Base-by-base conservation (phyloP, 148 eudicot species). In the Fagopyrum tataricum region DNA sequence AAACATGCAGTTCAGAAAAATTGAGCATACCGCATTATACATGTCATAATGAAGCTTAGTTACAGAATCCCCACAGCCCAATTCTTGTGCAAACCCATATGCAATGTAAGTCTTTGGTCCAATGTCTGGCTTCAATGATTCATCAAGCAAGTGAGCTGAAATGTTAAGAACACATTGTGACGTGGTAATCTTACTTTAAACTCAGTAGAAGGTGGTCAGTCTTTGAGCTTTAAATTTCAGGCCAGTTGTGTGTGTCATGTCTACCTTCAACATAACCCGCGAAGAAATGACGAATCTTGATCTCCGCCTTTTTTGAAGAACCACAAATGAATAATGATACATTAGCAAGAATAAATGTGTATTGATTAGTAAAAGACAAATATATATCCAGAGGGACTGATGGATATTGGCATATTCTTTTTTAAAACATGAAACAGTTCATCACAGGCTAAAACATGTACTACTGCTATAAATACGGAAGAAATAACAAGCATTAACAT, bases 151-250 rank as follows among this genome's bases (percentile, higher is more conserved):
- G 59, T 80, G 81, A 20, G 90, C 26, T 31, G 90, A 89, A 72
- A 88, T 49, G 74, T 90, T 86, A 7, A 88, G 77, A 71, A 74
- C 49, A 42, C 96, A 55, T 81, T 71, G 79, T 90, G 96, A 4
- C 96, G 86, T 53, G 89, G 92, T 73, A 90, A 79, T 10, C 81
- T 83, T 83, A 81, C 69, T 70, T 86, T 83, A 81, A 90, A 90
- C 69, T 79, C 76, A 20, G 71, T 79, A 51, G 81, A 78, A 11
- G 87, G 83, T 12, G 92, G 96, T 90, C 96, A 90, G 68, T 88
- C 96, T 67, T 85, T 88, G 75, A 88, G 61, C 73, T 90, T 88
- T 37, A 80, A 73, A 90, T 79, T 47, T 82, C 69, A 44, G 92
- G 96, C 92, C 92, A 88, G 21, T 1, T 31, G 15, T 40, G 5